phyloP scores from a whole-genome alignment of 2,329 filamentous ascomycete genomes.

The Fusarium penzigii region DNA sequence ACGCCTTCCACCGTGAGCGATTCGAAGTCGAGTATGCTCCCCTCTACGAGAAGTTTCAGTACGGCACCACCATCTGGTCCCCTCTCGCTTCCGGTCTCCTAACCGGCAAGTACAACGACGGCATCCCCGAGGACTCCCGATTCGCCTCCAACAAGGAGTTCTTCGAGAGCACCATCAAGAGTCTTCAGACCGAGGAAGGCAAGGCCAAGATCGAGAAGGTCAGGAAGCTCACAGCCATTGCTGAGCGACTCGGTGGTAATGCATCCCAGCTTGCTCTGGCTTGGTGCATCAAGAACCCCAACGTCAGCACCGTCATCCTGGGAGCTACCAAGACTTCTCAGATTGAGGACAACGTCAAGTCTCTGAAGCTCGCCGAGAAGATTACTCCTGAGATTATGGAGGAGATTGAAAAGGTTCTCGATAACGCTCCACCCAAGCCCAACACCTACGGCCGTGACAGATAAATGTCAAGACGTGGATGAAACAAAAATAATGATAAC shows the following conservation, averaged over 20 bases:
- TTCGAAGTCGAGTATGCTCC: conserved; percentile 65
- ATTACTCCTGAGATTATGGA: conserved; percentile 19
- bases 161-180: conserved; percentile 14
- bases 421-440: conserved; percentile 20
- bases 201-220: conserved; percentile 31
- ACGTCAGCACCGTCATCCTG: conserved; percentile 32
- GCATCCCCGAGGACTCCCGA: conserved; percentile 57
- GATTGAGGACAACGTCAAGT: conserved; percentile 28
- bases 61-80: conserved; percentile 62
- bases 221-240: conserved; percentile 23
- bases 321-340: conserved; percentile 30
- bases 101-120: conserved; percentile 66
- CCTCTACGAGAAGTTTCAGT: conserved; percentile 57
- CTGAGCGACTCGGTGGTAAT: conserved; percentile 27
- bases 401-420: conserved; percentile 26
- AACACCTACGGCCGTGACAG: conserved; percentile 21
- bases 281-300: conserved; percentile 29
- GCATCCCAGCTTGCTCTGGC: conserved; percentile 27
- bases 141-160: conserved; percentile 41
- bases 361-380: conserved; percentile 22
- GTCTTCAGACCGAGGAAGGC: conserved; percentile 16
- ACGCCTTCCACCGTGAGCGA: conserved; percentile 59
- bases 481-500: too few relatives aligned
- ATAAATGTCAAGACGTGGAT: not conserved
- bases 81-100: conserved; percentile 59